phyloP scores from a whole-genome alignment of 306 rosid genomes.

The Ceratonia siliqua region DNA sequence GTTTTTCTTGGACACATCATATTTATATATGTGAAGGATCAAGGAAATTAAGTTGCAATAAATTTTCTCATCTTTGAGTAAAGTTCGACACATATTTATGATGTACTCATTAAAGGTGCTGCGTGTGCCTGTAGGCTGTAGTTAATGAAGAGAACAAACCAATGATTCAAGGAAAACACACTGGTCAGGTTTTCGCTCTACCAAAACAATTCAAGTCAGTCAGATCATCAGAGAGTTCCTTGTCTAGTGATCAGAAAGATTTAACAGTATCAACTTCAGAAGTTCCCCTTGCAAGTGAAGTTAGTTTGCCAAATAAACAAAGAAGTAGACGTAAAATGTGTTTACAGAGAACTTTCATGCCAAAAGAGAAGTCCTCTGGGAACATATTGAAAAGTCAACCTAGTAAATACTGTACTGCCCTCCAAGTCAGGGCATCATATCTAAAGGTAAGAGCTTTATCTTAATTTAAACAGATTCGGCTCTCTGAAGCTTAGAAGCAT shows the following conservation, averaged over 20 bases:
- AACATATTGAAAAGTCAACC: constrained; percentile 44
- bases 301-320: constrained; percentile 50
- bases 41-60: background rate
- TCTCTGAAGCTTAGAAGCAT: constrained; percentile 22
- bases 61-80: background rate
- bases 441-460: background rate
- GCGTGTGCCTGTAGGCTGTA: constrained; percentile 49
- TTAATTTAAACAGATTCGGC: background rate
- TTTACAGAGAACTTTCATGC: constrained; percentile 41
- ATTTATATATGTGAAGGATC: background rate
- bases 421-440: constrained; percentile 6
- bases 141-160: constrained; percentile 53
- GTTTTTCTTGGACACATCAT: background rate
- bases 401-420: constrained; percentile 44
- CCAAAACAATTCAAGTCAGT: constrained; percentile 57
- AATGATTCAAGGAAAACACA: constrained; percentile 54
- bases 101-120: constrained; percentile 25
- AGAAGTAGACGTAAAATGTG: constrained; percentile 64
- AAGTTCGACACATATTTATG: background rate
- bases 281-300: constrained; percentile 47
- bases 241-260: constrained; percentile 54
- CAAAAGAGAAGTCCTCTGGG: constrained; percentile 52
- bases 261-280: constrained; percentile 41
- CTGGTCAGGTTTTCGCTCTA: constrained; percentile 43
- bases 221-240: constrained; percentile 51